Conservation (phyloP, 192 early-diverging fungal species). For the Spinellus fusiger region DNA sequence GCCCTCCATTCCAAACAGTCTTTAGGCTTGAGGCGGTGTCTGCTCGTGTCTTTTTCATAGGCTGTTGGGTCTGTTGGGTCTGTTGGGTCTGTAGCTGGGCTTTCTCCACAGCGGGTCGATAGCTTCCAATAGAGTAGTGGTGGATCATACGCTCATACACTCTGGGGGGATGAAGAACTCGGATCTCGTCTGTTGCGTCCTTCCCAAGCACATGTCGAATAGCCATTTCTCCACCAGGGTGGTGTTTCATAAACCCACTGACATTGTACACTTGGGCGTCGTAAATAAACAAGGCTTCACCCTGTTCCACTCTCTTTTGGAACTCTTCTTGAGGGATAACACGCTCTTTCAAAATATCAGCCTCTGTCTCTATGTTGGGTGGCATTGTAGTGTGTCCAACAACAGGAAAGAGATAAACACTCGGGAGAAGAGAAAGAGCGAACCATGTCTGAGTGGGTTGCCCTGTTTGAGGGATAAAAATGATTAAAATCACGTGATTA, state of each 20-base stretch:
- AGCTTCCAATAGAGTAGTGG: constrained; percentile 76
- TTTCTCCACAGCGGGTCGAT: constrained; percentile 19
- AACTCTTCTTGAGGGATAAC: constrained; percentile 33
- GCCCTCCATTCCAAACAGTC: constrained; percentile 10
- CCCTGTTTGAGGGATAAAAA: neutral
- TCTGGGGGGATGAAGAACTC: constrained; percentile 77
- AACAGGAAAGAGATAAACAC: neutral
- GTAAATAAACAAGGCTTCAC: constrained; percentile 82
- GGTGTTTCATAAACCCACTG: constrained; percentile 70
- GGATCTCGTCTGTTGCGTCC: constrained; percentile 89
- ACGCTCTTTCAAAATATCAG: neutral
- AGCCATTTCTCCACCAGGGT: constrained; percentile 91
- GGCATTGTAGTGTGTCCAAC: constrained; percentile 21
- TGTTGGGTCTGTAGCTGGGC: neutral
- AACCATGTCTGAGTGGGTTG: too few species aligned
- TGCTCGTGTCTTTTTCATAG: neutral
- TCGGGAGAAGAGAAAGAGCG: neutral
- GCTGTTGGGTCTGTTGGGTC: neutral
- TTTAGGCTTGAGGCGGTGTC: neutral
- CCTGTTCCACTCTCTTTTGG: constrained; percentile 35
- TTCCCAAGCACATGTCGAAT: constrained; percentile 81
- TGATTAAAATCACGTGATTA: neutral
- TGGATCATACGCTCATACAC: constrained; percentile 72
- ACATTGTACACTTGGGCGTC: constrained; percentile 86
- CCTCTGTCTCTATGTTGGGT: constrained; percentile 18